A percentile compares a stretch with the other conserved stretches of the same genome.
These are phyloP conservation scores for Triangularia verruculosa DNA, from an alignment of 2,329 filamentous ascomycete genomes.

Conservation along the genomic window DNA sequence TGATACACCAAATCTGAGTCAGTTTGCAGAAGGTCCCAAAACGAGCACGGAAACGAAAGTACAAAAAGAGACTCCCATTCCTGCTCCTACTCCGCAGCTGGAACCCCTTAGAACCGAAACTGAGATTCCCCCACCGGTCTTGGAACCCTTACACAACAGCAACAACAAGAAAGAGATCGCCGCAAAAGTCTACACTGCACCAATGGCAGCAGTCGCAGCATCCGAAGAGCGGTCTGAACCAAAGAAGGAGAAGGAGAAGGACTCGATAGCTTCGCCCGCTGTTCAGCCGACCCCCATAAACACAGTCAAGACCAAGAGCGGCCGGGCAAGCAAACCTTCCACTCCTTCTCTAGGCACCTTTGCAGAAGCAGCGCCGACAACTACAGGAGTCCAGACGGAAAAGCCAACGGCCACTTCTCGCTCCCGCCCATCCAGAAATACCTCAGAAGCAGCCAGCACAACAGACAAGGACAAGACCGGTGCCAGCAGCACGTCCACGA, in stretches of 20 bases:
- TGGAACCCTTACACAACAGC: slow-evolving; percentile 25
- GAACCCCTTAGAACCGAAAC: slow-evolving; percentile 31
- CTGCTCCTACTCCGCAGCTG: slow-evolving; percentile 30
- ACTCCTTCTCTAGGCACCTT: slow-evolving; percentile 61
- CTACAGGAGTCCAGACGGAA: background rate
- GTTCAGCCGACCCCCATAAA: slow-evolving; percentile 39
- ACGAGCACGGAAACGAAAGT: slow-evolving; percentile 48
- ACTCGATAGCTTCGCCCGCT: slow-evolving; percentile 28
- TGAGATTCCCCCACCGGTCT: slow-evolving; percentile 29
- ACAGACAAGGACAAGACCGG: slow-evolving; percentile 12
- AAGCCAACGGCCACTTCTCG: slow-evolving; percentile 30
- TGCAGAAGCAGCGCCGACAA: slow-evolving; percentile 46
- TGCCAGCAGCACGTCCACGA: background rate
- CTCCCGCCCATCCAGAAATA: slow-evolving; percentile 52
- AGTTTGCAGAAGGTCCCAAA: slow-evolving; percentile 32
- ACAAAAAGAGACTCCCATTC: slow-evolving; percentile 45
- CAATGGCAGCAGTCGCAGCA: background rate
- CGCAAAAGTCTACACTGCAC: slow-evolving; percentile 4
- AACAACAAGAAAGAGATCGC: slow-evolving; percentile 19
- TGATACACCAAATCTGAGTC: slow-evolving; percentile 36
- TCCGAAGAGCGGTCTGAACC: slow-evolving; percentile 8
- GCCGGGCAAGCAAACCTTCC: slow-evolving; percentile 63
- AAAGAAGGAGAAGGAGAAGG: slow-evolving; percentile 26
- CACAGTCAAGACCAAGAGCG: slow-evolving; percentile 59
- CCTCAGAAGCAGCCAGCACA: slow-evolving; percentile 24